Evolutionary conservation across 2,329 filamentous ascomycete species (phyloP), one percentile per base, ranked within the genome.

Genomic region (Onygenales sp.): DNA sequence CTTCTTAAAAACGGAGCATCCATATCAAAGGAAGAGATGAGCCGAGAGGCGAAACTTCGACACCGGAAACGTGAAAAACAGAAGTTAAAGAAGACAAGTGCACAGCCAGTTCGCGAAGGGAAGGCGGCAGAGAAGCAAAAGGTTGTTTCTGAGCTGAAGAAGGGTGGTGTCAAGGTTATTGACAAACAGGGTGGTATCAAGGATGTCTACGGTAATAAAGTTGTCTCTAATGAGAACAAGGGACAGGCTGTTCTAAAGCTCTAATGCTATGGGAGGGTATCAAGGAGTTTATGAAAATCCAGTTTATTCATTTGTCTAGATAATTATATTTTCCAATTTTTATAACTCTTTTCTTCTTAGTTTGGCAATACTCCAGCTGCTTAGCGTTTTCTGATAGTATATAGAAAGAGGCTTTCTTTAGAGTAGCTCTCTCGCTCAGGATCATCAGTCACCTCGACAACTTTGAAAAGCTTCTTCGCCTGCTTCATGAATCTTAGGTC

Each of bases 81-180:
- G 78, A 83, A 86, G 62, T 84, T 85, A 60, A 84, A 80, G 72
- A 85, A 84, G 69, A 78, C 75, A 32, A 75, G 79, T 59, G 74
- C 77, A 51, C 78, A 75, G 59, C 54, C 60, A 27, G 57, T 63
- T n/a, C 13, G 31, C 21, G 33, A 10, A 31, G 33, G 35, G 72
- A 72, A 57, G 73, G 77, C 55, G 76, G 64, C 64, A 9, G 68
- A 75, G 53, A 72, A 76, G 64, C 76, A 79, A 58, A 72, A 77
- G 50, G 76, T 87, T 42, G 67, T 89, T 52, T 81, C 81, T 1
- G 81, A 85, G 54, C 73, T 92, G 65, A 89, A 86, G 75, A 88
- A 86, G 78, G 90, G 88, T 51, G 88, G 88, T 56, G 92, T 96
- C 62, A 92, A 87, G 78, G 81, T 97, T 56, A 93, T 96, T 72